Base-by-base conservation (phyloP, 805 yeast genomes). In the Lipomyces kockii region DNA sequence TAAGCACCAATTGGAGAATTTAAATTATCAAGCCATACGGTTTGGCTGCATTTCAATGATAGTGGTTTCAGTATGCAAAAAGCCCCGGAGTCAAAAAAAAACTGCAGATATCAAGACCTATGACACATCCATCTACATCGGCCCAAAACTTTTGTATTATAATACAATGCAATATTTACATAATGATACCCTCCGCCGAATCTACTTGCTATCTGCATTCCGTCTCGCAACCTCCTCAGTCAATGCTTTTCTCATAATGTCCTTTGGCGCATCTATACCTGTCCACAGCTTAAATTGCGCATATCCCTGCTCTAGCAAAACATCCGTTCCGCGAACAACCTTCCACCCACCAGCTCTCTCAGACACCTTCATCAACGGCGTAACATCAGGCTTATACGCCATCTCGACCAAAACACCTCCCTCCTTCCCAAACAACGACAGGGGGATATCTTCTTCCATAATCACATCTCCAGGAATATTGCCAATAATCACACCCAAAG, bases 301-400 rank as follows among this genome's bases (percentile, higher is more conserved):
- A 60, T 90, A 88, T 59, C 98, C 99, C 80, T 95, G 99, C 79
- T 90, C 88, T 20, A 93, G 92, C 71, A 95, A 84, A 95, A 96
- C 90, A 75, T 92, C 91, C 46, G 89, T 87, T 12, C 99, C 99
- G 8, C 93, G 90, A 71, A 94, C 84, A n/a, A 88, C 89, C n/a
- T 82, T 83, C 97, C 97, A 92, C 37, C 83, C 85, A 35, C 76
- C 76, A 1, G 17, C 17, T 20, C 27, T 9, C n/a, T 60, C 54
- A 7, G 98, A 97, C 29, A 90, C 76, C 73, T 82, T 81, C 97
- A 95, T 93, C 53, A 94, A 81, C 25, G 96, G 95, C 0, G 99
- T 94, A 20, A 88, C 83, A 34, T 86, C 80, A 20, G 98, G 98
- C 78, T 92, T 93, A 82, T 95, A 95, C 27, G 98, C 97, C 60